Percentiles rank a stretch among this genome's conserved stretches.
Evolutionary conservation across 345 rosid genomes (phyloP).

Genomic region (Durio zibethinus): DNA sequence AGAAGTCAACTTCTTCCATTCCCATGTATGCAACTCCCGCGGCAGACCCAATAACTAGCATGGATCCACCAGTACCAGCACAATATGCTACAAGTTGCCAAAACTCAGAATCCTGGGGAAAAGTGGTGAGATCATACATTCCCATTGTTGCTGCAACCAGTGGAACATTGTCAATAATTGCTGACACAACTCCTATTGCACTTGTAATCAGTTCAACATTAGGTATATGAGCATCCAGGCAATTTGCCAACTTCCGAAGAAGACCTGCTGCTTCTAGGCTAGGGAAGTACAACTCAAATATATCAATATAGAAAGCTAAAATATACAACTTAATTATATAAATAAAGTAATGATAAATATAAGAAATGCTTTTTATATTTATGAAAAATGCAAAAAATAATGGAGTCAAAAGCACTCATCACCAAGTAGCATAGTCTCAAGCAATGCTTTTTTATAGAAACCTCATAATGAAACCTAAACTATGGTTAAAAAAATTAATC

Average conservation of each 20-base stretch:
- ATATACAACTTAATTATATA: neutral
- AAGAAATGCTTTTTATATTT: neutral
- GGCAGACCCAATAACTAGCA: constrained; percentile 91
- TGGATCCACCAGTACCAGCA: constrained; percentile 94
- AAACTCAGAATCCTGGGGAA: constrained; percentile 80
- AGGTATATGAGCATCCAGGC: constrained; percentile 77
- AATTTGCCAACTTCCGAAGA: constrained; percentile 81
- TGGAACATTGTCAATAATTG: constrained; percentile 88
- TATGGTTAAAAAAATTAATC: neutral
- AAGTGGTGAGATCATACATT: constrained; percentile 81
- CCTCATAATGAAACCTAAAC: neutral
- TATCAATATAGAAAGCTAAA: neutral
- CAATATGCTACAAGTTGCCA: constrained; percentile 95
- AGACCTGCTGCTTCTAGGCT: constrained; percentile 95
- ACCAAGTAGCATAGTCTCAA: too few species aligned
- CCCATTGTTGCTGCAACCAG: constrained; percentile 98
- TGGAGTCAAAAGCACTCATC: too few species aligned
- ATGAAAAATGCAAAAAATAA: too few species aligned
- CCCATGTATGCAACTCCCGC: constrained; percentile 99
- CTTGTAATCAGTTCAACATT: constrained; percentile 73
- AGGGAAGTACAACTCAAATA: constrained; percentile 9
- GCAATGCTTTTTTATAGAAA: too few species aligned
- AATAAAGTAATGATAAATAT: neutral
- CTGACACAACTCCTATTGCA: constrained; percentile 80
- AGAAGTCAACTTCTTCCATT: constrained; percentile 94